Evolutionary conservation across 805 yeast species (phyloP), one percentile per base, ranked within the genome.

Genomic region (Torulaspora microellipsoides): DNA sequence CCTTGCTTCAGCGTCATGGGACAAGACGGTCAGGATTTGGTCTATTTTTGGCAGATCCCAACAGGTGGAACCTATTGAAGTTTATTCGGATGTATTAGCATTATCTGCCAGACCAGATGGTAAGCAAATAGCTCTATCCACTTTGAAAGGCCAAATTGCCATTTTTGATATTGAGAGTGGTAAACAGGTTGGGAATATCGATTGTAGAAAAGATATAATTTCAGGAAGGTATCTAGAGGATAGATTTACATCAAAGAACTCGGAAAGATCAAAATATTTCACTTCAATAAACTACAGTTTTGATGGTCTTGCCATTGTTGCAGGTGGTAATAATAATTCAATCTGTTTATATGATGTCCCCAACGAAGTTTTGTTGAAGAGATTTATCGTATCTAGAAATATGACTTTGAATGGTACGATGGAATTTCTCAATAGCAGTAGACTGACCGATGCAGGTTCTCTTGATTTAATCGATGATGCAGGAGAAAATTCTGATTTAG

Each of bases 1-100:
- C 11, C 72, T 93, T 45, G 97, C 95, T 3, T 81, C 93, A 45
- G 95, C 96, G 1, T 84, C 95, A 15, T 93, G 99, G 99, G 99
- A 93, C 67, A 85, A 85, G 54, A 90, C 98, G 4, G 82, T 90
- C 13, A 74, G 99, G 53, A 73, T 93, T 9, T 93, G 99, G 99
- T 84, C 81, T 59, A 80, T 93, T 36, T 93, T 91, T 65, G 84
- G 90, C 11, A 78, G 99, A 57, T 72, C 87, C 0, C 91, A 85
- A 55, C 81, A 78, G 38, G 93, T 87, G 39, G 99, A 93, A 67
- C 98, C 98, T 8, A 79, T 93, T 53, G 88, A 85, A 55, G 78
- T 88, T 12, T 79, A 75, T 44, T 78, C 90, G 30, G 99, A 93
- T 62, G 96, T 88, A 9, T 72, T 91, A 49, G 75, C 88, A 15